Percentiles rank a stretch among this genome's conserved stretches.
phyloP scores from a whole-genome alignment of 179 eudicot species.

The Silene vulgaris region DNA sequence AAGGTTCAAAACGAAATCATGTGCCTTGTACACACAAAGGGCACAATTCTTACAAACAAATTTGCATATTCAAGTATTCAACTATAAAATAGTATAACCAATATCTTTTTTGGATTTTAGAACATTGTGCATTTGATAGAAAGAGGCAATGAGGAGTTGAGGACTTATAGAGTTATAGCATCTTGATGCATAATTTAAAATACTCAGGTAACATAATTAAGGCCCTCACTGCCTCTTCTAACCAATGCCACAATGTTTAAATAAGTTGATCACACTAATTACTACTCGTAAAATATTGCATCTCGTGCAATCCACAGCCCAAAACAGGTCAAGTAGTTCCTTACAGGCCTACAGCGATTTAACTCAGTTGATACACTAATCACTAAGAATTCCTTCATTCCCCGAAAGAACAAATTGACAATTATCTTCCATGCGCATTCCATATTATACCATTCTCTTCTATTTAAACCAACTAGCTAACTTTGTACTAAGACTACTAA shows the following conservation, averaged over 20 bases:
- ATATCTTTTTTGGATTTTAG: too few relatives aligned
- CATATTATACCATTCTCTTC: not conserved
- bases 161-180: not conserved
- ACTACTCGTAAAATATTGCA: not conserved
- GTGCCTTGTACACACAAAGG: too few relatives aligned
- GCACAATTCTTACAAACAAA: too few relatives aligned
- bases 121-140: not conserved
- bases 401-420: not conserved
- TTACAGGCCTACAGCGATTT: not conserved
- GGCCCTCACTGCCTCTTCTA: not conserved
- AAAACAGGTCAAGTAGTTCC: not conserved
- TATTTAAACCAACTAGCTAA: too few relatives aligned
- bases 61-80: too few relatives aligned
- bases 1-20: too few relatives aligned
- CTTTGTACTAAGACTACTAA: too few relatives aligned
- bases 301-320: not conserved
- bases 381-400: not conserved
- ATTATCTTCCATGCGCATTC: not conserved
- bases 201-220: not conserved
- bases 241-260: too few relatives aligned
- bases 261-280: too few relatives aligned
- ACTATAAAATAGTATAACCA: too few relatives aligned
- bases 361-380: not conserved
- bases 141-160: not conserved
- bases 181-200: not conserved